Evolutionary conservation across 1,139 yeast species (phyloP).

Genomic region (Yarrowia galli): DNA sequence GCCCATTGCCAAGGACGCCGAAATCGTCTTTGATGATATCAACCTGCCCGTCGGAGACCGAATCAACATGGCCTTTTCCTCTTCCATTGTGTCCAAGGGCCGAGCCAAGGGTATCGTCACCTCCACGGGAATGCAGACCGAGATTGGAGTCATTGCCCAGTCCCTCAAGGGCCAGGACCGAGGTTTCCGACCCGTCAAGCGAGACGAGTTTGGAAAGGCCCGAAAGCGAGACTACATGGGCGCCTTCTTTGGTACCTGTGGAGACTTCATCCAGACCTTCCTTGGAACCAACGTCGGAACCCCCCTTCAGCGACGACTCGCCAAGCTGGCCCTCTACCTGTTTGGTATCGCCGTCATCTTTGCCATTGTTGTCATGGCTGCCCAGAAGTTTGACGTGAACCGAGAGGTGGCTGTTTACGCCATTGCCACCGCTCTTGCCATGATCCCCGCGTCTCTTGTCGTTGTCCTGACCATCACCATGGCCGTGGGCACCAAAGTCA

Average conservation of each 20-base stretch:
- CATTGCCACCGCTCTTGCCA: constrained; percentile 79
- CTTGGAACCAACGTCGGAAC: constrained; percentile 81
- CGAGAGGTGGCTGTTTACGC: constrained; percentile 82
- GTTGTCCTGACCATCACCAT: constrained; percentile 86
- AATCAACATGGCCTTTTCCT: constrained; percentile 73
- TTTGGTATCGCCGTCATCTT: constrained; percentile 76
- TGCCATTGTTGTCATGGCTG: constrained; percentile 82
- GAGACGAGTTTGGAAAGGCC: constrained; percentile 55
- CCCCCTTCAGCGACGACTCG: constrained; percentile 70
- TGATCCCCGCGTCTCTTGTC: constrained; percentile 83
- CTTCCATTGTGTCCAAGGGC: constrained; percentile 77
- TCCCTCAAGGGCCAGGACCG: constrained; percentile 59
- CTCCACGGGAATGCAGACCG: constrained; percentile 73
- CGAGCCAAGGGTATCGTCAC: constrained; percentile 72
- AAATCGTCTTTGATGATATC: constrained; percentile 55
- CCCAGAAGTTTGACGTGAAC: constrained; percentile 71
- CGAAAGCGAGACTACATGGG: constrained; percentile 43
- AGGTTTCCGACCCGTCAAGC: constrained; percentile 51
- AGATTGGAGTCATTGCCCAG: constrained; percentile 78
- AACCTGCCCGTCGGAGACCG: constrained; percentile 74
- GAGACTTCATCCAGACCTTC: constrained; percentile 66
- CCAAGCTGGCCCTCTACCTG: constrained; percentile 72
- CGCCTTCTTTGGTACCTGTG: constrained; percentile 58
- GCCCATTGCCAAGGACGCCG: constrained; percentile 67
- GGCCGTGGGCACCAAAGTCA: constrained; percentile 85